A percentile compares a stretch with the other conserved stretches of the same genome.
phyloP scores from a whole-genome alignment of 139 green algal genomes.

The Spirogloea muscicola region DNA sequence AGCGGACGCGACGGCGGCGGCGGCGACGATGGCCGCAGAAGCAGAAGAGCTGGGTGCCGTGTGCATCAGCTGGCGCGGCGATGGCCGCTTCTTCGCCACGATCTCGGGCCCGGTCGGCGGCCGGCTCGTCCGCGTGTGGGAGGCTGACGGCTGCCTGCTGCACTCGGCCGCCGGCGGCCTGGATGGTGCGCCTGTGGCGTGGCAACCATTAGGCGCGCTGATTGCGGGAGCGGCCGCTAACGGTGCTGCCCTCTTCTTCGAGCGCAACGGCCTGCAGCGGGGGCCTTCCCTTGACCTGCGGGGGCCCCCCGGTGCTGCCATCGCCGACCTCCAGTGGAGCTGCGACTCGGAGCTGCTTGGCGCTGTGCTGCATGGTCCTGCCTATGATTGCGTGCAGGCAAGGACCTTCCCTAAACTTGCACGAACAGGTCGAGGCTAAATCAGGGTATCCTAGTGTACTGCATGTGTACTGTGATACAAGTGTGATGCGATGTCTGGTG shows the following conservation, averaged over 20 bases:
- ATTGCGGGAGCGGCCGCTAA: constrained; percentile 38
- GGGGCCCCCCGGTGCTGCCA: not conserved
- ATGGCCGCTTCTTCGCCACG: constrained; percentile 75
- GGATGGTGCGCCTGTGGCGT: constrained; percentile 59
- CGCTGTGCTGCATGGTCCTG: constrained; percentile 59
- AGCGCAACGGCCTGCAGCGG: constrained; percentile 84
- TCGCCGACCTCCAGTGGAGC: constrained; percentile 65
- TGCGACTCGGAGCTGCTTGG: constrained; percentile 77
- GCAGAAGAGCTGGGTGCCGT: constrained; percentile 11
- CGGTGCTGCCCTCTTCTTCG: constrained; percentile 82
- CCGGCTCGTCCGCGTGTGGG: constrained; percentile 56
- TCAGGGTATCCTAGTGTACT: too few relatives aligned
- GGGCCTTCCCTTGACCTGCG: constrained; percentile 69
- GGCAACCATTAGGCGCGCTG: constrained; percentile 79
- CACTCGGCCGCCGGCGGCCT: constrained; percentile 56
- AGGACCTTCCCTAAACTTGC: too few relatives aligned
- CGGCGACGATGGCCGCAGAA: not conserved
- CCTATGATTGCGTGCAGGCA: too few relatives aligned
- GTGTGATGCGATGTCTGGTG: too few relatives aligned
- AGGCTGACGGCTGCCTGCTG: constrained; percentile 59
- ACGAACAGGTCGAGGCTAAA: too few relatives aligned
- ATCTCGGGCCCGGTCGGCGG: not conserved
- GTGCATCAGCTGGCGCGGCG: constrained; percentile 70
- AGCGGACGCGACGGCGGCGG: too few relatives aligned
- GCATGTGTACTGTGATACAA: too few relatives aligned